Evolutionary conservation across 2,329 filamentous ascomycete species (phyloP).

Genomic region (Pseudocercospora fijiensis): DNA sequence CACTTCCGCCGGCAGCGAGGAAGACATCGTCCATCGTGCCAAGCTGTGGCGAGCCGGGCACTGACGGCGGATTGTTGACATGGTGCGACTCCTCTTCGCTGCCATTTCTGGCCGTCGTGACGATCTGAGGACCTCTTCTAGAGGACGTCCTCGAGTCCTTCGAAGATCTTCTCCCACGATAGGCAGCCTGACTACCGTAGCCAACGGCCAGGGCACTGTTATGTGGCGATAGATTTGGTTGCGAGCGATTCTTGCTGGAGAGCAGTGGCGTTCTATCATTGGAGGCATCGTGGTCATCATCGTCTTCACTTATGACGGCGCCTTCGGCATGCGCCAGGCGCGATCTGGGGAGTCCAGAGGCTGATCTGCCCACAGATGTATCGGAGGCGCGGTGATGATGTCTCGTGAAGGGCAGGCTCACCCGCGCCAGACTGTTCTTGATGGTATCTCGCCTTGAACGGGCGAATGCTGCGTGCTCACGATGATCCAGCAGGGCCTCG

Average conservation of each 20-base stretch:
- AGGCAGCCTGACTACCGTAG: conserved; percentile 33
- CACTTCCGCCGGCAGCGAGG: conserved; percentile 60
- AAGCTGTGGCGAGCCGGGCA: conserved; percentile 58
- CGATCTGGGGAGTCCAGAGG: conserved; percentile 4
- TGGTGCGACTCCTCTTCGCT: conserved; percentile 43
- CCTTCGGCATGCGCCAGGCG: conserved; percentile 12
- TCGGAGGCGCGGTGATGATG: conserved; percentile 27
- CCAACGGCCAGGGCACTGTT: conserved; percentile 27
- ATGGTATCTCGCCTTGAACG: conserved; percentile 47
- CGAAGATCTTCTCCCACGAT: conserved; percentile 34
- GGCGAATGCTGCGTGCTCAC: conserved; percentile 47
- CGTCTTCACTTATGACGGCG: conserved; percentile 38
- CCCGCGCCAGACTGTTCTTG: conserved; percentile 36
- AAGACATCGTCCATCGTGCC: conserved; percentile 63
- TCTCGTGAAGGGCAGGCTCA: conserved; percentile 30
- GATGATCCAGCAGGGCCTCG: conserved; percentile 81
- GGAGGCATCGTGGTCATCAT: conserved; percentile 46
- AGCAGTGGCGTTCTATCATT: conserved; percentile 59
- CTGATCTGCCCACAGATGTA: conserved; percentile 15
- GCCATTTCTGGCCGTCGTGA: conserved; percentile 17
- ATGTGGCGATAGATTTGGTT: conserved; percentile 32
- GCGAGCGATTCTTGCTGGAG: conserved; percentile 35
- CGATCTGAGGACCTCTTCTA: conserved; percentile 16
- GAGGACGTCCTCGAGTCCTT: conserved; percentile 32
- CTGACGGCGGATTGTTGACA: conserved; percentile 65